Percentiles rank a stretch among this genome's conserved stretches.
These are phyloP conservation scores for Petrea volubilis DNA, from an alignment of 257 asterid genomes.

Conservation along the genomic window DNA sequence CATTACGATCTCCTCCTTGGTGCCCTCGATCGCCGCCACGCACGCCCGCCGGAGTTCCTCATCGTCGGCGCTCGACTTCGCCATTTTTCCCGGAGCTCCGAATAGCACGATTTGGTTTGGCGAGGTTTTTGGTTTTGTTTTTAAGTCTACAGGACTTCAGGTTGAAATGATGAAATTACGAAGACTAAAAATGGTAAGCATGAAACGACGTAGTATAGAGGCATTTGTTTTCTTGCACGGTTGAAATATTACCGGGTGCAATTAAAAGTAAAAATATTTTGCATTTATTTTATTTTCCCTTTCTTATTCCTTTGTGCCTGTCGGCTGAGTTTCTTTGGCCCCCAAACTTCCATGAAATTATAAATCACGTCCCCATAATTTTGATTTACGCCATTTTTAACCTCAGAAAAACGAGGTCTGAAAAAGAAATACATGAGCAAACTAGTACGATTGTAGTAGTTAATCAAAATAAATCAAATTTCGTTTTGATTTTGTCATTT, in stretches of 20 bases:
- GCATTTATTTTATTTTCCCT: neutral
- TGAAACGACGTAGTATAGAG: too few relatives aligned
- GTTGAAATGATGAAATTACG: neutral
- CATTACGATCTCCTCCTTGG: conserved; percentile 68
- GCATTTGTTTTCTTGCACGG: neutral
- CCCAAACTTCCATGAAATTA: neutral
- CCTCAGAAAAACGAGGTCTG: too few relatives aligned
- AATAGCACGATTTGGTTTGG: conserved; percentile 17
- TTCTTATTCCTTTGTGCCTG: neutral
- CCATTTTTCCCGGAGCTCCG: conserved; percentile 50
- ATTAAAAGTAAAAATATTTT: neutral
- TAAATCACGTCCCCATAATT: neutral
- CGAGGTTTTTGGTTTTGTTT: neutral
- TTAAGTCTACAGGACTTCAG: neutral
- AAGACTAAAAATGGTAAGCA: too few relatives aligned
- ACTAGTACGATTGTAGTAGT: too few relatives aligned
- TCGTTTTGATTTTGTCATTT: too few relatives aligned
- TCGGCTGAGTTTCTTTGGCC: neutral
- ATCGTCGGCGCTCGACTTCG: conserved; percentile 98
- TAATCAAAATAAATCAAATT: too few relatives aligned
- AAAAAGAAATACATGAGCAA: neutral
- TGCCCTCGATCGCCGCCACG: conserved; percentile 88
- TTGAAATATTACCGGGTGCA: neutral
- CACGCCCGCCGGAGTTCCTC: conserved; percentile 93
- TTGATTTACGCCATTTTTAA: neutral